Evolutionary conservation across 2,329 filamentous ascomycete species (phyloP).

Genomic region (Chlorencoelia australis): DNA sequence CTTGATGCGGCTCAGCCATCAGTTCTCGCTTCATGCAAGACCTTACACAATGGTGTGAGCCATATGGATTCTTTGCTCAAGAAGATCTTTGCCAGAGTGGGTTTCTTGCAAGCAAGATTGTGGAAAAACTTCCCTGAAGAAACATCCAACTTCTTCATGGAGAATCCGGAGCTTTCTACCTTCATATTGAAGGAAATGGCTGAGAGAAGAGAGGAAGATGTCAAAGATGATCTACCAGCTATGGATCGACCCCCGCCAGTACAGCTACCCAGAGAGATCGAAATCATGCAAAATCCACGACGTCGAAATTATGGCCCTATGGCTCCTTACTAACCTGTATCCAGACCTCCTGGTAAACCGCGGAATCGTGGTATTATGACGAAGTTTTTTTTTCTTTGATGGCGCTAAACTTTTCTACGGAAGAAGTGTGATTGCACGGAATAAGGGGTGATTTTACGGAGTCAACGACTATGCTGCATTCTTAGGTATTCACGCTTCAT

Average conservation of each 20-base stretch:
- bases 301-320: constrained; percentile 8
- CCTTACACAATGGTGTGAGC: constrained; percentile 35
- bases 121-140: constrained; percentile 33
- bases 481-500: no score
- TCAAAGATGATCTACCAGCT: constrained; percentile 31
- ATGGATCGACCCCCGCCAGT: constrained; percentile 18
- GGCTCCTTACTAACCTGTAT: constrained; percentile 5
- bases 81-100: constrained; percentile 40
- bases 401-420: no score
- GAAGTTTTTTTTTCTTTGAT: no score
- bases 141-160: constrained; percentile 34
- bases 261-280: constrained; percentile 5
- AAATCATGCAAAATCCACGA: constrained; percentile 12
- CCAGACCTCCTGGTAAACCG: no score
- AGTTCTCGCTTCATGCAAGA: constrained; percentile 34
- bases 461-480: no score
- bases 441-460: no score
- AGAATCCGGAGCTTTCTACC: constrained; percentile 36
- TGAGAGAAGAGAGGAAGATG: constrained; percentile 33
- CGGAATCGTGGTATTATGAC: no score
- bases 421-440: no score
- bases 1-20: constrained; percentile 22
- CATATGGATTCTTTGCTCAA: constrained; percentile 34
- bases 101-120: constrained; percentile 37
- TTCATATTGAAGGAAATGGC: constrained; percentile 39